These are phyloP conservation scores for Oemleria cerasiformis DNA, from an alignment of 306 rosid genomes.

Conservation along the genomic window DNA sequence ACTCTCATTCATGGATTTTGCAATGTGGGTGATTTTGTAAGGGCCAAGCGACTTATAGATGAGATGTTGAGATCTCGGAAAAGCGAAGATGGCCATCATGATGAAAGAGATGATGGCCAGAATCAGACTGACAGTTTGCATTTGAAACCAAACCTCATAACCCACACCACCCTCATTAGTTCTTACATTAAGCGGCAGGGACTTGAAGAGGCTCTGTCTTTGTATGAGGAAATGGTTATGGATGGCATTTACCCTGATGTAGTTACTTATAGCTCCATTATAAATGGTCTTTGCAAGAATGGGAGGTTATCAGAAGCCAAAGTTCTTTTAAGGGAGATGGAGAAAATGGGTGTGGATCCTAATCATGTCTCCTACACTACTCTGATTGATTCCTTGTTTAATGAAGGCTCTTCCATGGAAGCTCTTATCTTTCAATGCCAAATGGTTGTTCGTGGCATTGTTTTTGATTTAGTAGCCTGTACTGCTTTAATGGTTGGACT, in stretches of 20 bases:
- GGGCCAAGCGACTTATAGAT: conserved; percentile 47
- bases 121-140: conserved; percentile 14
- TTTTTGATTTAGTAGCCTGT: conserved; percentile 60
- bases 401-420: conserved; percentile 56
- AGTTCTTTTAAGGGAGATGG: conserved; percentile 67
- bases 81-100: conserved; percentile 24
- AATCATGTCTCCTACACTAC: conserved; percentile 72
- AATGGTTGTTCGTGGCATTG: conserved; percentile 70
- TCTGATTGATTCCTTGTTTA: conserved; percentile 54
- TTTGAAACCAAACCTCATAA: conserved; percentile 56
- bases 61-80: conserved; percentile 35
- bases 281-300: conserved; percentile 72
- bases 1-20: conserved; percentile 61
- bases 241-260: conserved; percentile 67
- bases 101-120: conserved; percentile 21
- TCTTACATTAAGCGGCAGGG: conserved; percentile 49
- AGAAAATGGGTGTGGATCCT: conserved; percentile 61
- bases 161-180: conserved; percentile 57
- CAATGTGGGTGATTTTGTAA: conserved; percentile 45
- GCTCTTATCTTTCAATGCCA: conserved; percentile 64
- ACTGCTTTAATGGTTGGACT: conserved; percentile 77
- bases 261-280: conserved; percentile 59
- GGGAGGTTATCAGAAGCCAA: conserved; percentile 67
- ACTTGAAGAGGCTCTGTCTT: conserved; percentile 57
- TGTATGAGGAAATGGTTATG: conserved; percentile 71